phyloP scores from a whole-genome alignment of 2,329 filamentous ascomycete genomes.

The Chaetomiaceae sp. region DNA sequence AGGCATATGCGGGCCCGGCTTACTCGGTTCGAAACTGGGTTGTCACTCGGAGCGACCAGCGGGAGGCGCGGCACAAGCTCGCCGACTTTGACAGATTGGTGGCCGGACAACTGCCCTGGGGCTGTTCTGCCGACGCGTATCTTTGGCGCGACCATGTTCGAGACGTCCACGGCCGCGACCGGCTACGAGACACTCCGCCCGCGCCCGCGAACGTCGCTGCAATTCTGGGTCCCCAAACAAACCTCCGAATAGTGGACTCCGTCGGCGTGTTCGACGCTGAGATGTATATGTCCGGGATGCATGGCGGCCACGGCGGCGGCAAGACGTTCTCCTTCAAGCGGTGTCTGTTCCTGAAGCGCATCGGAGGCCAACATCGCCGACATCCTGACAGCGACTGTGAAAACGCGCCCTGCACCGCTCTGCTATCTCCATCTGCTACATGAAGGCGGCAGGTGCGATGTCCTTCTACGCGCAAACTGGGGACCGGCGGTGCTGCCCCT shows the following conservation, averaged over 20 bases:
- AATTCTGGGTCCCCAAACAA: slow-evolving; percentile 33
- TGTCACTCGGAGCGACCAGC: slow-evolving; percentile 30
- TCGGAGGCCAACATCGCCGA: slow-evolving; percentile 35
- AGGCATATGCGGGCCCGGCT: slow-evolving; percentile 37
- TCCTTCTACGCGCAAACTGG: too few relatives aligned
- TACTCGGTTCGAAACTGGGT: slow-evolving; percentile 40
- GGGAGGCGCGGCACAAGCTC: slow-evolving; percentile 35
- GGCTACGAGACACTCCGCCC: slow-evolving; percentile 49
- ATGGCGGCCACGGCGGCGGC: slow-evolving; percentile 51
- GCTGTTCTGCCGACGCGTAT: slow-evolving; percentile 51
- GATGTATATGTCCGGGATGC: slow-evolving; percentile 57
- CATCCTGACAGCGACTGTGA: slow-evolving; percentile 41
- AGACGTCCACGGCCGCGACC: slow-evolving; percentile 36
- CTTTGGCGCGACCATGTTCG: slow-evolving; percentile 51
- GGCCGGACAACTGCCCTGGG: slow-evolving; percentile 36
- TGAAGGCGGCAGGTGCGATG: too few relatives aligned
- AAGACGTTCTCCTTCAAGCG: slow-evolving; percentile 63
- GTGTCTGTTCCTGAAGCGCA: slow-evolving; percentile 53
- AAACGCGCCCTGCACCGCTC: slow-evolving; percentile 44
- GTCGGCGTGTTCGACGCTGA: slow-evolving; percentile 53
- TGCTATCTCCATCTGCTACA: slow-evolving; percentile 61
- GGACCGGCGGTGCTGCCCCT: too few relatives aligned
- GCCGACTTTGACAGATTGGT: slow-evolving; percentile 36
- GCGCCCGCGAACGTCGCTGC: slow-evolving; percentile 33
- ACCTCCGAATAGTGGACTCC: slow-evolving; percentile 38